Evolutionary conservation across 805 yeast genomes (phyloP).

Genomic region (Schwanniomyces occidentalis): DNA sequence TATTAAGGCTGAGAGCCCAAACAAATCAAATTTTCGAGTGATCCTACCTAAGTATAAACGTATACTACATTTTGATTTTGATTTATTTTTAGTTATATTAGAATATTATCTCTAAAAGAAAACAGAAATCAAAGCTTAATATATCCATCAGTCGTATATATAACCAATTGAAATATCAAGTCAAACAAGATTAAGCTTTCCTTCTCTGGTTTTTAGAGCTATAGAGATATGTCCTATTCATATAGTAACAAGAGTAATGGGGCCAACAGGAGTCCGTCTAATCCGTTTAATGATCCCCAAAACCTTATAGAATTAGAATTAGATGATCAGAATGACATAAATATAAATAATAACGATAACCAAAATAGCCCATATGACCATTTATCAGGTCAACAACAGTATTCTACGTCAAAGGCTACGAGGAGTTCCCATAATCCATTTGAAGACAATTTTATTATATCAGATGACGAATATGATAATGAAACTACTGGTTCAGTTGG

Average conservation of each 20-base stretch:
- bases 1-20: no score
- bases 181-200: no score
- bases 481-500: constrained; percentile 7
- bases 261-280: constrained; percentile 1
- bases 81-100: no score
- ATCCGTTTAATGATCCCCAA: constrained; percentile 22
- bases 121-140: no score
- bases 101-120: no score
- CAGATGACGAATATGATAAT: constrained; percentile 34
- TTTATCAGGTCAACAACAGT: constrained; percentile 2
- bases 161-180: no score
- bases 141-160: no score
- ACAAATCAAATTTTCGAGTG: no score
- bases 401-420: constrained; percentile 4
- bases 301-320: constrained; percentile 36
- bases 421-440: constrained; percentile 25
- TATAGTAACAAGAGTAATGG: not conserved
- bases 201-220: no score
- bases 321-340: constrained; percentile 9
- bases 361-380: constrained; percentile 1
- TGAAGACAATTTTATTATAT: constrained; percentile 33
- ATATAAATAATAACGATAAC: not conserved
- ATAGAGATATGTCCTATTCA: not conserved
- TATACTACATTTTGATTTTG: no score
- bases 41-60: no score